Conservation (phyloP, 2,329 filamentous ascomycete species). For the Monosporascus sp. region DNA sequence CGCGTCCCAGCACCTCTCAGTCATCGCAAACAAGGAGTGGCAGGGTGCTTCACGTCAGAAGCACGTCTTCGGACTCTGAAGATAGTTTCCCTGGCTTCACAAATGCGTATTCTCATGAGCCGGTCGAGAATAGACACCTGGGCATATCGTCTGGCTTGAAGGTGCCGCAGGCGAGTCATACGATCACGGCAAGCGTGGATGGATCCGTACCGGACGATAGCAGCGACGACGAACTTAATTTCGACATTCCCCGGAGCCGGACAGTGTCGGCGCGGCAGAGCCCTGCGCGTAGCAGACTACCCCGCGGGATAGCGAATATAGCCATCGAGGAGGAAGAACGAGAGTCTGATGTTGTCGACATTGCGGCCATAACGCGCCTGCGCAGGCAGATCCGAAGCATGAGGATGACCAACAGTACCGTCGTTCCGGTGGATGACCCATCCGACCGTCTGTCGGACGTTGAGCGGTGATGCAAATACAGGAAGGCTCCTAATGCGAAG, state of each 20-base stretch:
- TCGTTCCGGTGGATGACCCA: background rate
- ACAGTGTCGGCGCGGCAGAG: background rate
- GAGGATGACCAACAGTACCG: background rate
- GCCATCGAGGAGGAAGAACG: background rate
- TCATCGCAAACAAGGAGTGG: constrained; percentile 2
- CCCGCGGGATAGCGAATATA: background rate
- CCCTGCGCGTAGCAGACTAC: background rate
- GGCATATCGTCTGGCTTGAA: too few species aligned
- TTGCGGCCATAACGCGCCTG: background rate
- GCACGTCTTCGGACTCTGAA: constrained; percentile 13
- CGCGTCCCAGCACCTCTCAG: constrained; percentile 1
- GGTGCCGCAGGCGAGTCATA: background rate
- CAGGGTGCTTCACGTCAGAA: background rate
- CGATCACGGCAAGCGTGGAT: background rate
- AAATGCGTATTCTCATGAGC: background rate
- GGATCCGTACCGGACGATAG: background rate
- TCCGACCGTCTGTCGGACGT: background rate
- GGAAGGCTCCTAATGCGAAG: too few species aligned
- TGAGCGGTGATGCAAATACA: background rate
- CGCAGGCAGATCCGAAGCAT: background rate
- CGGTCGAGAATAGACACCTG: background rate
- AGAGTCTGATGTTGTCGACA: background rate
- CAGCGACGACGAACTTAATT: background rate
- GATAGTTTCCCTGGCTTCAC: background rate
- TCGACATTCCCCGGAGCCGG: background rate